phyloP scores from a whole-genome alignment of 805 yeast genomes.

The Komagataella populi region DNA sequence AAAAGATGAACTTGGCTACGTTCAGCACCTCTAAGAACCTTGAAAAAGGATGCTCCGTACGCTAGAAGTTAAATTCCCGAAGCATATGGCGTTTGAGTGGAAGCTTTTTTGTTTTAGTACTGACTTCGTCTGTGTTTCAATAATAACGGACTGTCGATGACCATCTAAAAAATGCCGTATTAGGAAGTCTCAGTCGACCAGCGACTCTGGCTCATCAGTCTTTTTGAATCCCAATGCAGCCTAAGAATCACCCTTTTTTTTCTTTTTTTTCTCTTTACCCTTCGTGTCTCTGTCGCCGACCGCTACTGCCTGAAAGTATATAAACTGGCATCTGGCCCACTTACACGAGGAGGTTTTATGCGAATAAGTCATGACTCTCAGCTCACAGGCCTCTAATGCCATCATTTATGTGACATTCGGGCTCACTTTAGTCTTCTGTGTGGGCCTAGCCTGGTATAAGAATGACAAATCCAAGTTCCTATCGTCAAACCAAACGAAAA shows the following conservation, averaged over 20 bases:
- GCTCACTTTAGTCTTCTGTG: conserved; percentile 37
- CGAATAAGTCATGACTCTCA: neutral
- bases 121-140: neutral
- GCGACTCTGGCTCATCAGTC: neutral
- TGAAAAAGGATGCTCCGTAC: neutral
- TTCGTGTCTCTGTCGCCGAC: neutral
- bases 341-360: neutral
- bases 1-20: no score
- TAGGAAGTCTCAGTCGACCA: neutral
- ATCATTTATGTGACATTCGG: conserved; percentile 51
- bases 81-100: neutral
- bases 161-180: neutral
- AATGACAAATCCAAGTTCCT: conserved; percentile 44
- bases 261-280: neutral
- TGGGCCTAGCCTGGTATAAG: conserved; percentile 44
- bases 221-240: neutral
- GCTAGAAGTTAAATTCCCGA: no score
- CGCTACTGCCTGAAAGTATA: neutral
- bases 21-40: no score
- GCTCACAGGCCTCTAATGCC: conserved; percentile 40
- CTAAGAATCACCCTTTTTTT: neutral
- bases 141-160: neutral
- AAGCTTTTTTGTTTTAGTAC: neutral
- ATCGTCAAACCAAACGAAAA: conserved; percentile 69
- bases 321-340: neutral